Evolutionary conservation across 352 stramenopile species (phyloP).

Genomic region (Phytophthora agathidicida): DNA sequence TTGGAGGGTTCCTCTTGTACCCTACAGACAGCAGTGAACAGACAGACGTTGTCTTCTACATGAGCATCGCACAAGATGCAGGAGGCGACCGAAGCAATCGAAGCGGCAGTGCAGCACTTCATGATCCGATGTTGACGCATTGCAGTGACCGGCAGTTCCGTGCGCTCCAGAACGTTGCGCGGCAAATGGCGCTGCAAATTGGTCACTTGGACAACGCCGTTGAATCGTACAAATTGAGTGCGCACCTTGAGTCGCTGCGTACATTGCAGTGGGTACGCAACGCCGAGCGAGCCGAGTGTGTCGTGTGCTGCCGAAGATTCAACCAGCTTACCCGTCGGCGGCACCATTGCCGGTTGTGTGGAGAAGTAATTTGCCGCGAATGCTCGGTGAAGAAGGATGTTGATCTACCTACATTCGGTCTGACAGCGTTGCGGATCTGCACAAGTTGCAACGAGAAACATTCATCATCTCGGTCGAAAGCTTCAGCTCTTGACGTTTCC

Average conservation of each 20-base stretch:
- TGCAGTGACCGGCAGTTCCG: slow-evolving; percentile 69
- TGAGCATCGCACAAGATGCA: slow-evolving; percentile 46
- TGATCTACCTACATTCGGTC: slow-evolving; percentile 67
- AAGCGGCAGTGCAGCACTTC: neutral
- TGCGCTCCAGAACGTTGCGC: slow-evolving; percentile 57
- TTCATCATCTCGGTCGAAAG: slow-evolving; percentile 17
- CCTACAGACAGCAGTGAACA: slow-evolving; percentile 57
- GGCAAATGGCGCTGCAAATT: slow-evolving; percentile 62
- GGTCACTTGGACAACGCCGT: slow-evolving; percentile 61
- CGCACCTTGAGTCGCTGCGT: slow-evolving; percentile 60
- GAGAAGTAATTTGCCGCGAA: slow-evolving; percentile 76
- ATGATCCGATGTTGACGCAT: slow-evolving; percentile 17
- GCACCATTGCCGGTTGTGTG: slow-evolving; percentile 80
- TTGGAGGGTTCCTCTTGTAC: slow-evolving; percentile 78
- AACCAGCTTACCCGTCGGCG: slow-evolving; percentile 65
- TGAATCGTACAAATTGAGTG: slow-evolving; percentile 65
- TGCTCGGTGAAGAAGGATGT: slow-evolving; percentile 78
- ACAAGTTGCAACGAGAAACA: slow-evolving; percentile 49
- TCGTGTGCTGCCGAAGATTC: slow-evolving; percentile 71
- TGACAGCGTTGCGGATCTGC: slow-evolving; percentile 73
- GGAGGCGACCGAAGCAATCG: slow-evolving; percentile 6
- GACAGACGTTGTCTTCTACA: slow-evolving; percentile 83
- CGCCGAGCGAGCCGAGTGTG: slow-evolving; percentile 54
- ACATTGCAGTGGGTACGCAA: slow-evolving; percentile 67
- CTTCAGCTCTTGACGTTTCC: slow-evolving; percentile 18